A percentile compares a stretch with the other conserved stretches of the same genome.
These are phyloP conservation scores for Kodamaea sagamina DNA, from an alignment of 805 yeast species.

Conservation along the genomic window DNA sequence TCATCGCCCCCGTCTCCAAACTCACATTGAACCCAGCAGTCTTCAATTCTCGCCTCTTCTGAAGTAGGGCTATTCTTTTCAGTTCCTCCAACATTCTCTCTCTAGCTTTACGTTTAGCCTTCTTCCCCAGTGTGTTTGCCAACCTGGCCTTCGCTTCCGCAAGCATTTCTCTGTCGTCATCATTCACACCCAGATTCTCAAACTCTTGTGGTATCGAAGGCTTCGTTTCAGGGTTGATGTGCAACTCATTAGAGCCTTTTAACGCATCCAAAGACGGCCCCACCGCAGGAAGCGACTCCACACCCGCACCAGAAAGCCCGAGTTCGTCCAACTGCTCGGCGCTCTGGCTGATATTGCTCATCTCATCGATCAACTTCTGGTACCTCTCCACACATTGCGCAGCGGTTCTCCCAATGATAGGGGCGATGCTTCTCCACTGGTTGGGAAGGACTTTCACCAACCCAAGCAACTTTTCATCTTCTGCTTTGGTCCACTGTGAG, in stretches of 20 bases:
- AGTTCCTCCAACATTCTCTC: constrained; percentile 83
- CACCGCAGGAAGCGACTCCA: constrained; percentile 49
- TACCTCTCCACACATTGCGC: constrained; percentile 85
- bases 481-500: constrained; percentile 68
- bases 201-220: constrained; percentile 63
- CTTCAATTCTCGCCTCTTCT: constrained; percentile 77
- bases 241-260: constrained; percentile 34
- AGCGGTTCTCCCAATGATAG: constrained; percentile 79
- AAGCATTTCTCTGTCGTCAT: constrained; percentile 88
- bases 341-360: constrained; percentile 26
- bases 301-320: constrained; percentile 52
- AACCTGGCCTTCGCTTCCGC: constrained; percentile 93
- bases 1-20: constrained; percentile 44
- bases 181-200: constrained; percentile 67
- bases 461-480: constrained; percentile 70
- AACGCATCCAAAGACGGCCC: constrained; percentile 29
- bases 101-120: constrained; percentile 86
- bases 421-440: constrained; percentile 93
- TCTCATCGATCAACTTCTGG: constrained; percentile 64
- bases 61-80: constrained; percentile 70
- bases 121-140: constrained; percentile 91
- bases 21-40: constrained; percentile 69
- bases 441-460: constrained; percentile 77
- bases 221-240: constrained; percentile 67
- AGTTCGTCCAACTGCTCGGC: constrained; percentile 31